Percentiles rank a stretch among this genome's conserved stretches.
phyloP scores from a whole-genome alignment of 805 yeast genomes.

The Citeromyces nyonsensis region DNA sequence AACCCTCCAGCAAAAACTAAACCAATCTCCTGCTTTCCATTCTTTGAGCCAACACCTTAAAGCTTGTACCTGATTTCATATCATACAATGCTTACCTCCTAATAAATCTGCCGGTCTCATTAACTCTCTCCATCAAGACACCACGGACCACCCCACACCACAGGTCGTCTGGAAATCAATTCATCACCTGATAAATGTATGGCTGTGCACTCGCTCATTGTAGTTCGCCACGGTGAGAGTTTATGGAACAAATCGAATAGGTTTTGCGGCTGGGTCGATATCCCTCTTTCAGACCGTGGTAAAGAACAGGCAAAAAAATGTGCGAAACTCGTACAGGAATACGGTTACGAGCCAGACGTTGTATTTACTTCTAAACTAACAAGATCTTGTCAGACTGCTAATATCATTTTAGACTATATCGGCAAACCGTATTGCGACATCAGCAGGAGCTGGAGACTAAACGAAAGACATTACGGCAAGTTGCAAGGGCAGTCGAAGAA shows the following conservation, averaged over 20 bases:
- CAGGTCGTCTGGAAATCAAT: no score
- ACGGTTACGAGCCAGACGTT: constrained; percentile 33
- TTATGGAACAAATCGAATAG: constrained; percentile 62
- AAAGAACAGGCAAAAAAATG: constrained; percentile 51
- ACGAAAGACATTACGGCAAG: constrained; percentile 76
- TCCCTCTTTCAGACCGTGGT: constrained; percentile 53
- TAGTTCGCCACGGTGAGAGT: constrained; percentile 76
- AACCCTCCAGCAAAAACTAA: no score
- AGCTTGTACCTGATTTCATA: no score
- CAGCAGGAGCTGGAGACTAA: constrained; percentile 62
- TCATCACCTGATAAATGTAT: no score
- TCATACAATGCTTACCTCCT: no score
- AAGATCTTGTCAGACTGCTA: constrained; percentile 63
- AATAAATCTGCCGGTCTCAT: no score
- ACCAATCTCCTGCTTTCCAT: no score
- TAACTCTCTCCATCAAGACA: no score
- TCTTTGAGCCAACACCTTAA: no score
- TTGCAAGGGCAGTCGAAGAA: constrained; percentile 70
- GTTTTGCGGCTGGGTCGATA: constrained; percentile 83
- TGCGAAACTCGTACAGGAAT: constrained; percentile 38
- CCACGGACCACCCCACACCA: constrained; percentile 2
- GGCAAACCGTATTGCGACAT: constrained; percentile 31
- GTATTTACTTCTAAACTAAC: constrained; percentile 60
- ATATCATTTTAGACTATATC: constrained; percentile 43
- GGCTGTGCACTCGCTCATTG: constrained; percentile 17